Evolutionary conservation across 2,329 filamentous ascomycete species (phyloP), one percentile per base, ranked within the genome.

Genomic region (Scolecobasidium constrictum): DNA sequence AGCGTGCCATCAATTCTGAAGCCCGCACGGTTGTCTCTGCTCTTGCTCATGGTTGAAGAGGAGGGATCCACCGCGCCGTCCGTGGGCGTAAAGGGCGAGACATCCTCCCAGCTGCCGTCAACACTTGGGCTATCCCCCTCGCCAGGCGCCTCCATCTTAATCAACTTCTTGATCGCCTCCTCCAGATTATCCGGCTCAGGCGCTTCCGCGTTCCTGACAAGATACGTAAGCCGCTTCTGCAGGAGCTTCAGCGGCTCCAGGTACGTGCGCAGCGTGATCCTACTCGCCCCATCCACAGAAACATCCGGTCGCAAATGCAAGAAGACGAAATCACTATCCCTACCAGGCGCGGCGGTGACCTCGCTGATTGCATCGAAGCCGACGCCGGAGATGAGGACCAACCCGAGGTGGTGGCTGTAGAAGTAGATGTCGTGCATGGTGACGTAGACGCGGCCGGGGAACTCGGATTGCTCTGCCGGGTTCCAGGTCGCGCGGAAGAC

Each of bases 401-500:
- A 72, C 4, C 92, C 92, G 58, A 95, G 79, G 56, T 95, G 85
- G 55, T 96, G 84, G 53, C 88, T 93, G 63, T 95, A 98, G 57
- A 98, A 96, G 61, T 94, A 96, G 58, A 98, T 79, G 49, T 88
- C 83, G 48, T 82, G 79, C 0, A 81, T 73, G 1, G 90, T 96
- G 46, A 94, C 80, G 58, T 93, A 98, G 18, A 94, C 79, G 42
- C 92, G 78, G 1, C 92, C 81, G 6, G 81, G 81, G 46, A 96
- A 86, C 47, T 84, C 80, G 60, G 84, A 81, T 51, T 79, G 74
- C 42, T 83, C 79, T 50, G 79, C 82, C 1, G 79, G 77, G 53
- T 78, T 82, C 86, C 92, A 98, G 1, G 86, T 86, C 13, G 88
- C 90, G 36, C 88, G 78, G 65, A 96, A 96, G 2, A 98, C 92